Evolutionary conservation across 108 stramenopile genomes (phyloP), one percentile per base, ranked within the genome.

Genomic region (Cyclotella cryptica): DNA sequence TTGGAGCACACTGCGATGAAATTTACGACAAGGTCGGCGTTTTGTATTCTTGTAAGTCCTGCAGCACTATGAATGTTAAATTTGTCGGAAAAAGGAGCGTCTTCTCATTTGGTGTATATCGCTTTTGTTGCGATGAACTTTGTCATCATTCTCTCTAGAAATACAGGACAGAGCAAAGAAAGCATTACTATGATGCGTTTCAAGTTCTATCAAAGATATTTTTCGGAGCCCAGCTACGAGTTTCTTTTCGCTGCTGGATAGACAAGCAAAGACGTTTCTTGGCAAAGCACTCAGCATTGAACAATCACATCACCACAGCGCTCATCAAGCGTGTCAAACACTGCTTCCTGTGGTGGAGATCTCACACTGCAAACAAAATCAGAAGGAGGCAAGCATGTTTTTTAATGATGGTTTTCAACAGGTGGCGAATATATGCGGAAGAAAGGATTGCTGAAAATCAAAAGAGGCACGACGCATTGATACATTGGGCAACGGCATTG

Each of bases 361-460:
- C 22, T 12, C 28, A 41, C n/a, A 71, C 72, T n/a, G 4, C n/a
- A n/a, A 17, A 49, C 10, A 2, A 44, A 0, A 44, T 41, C 18
- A 44, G 26, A 13, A 58, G 60, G 13, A 72, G 80, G 21, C 51
- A 74, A 18, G 63, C 26, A 55, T 81, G 45, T 22, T 81, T 74
- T 39, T 40, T 81, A 12, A 74, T 74, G 67, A 74, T 81, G 80
- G 63, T 81, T 55, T 59, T 81, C 18, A 81, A 81, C 28, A 30
- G 80, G 15, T 81, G 80, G 80, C 45, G 60, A 46, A 4, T 65
- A 39, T 62, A 41, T 11, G 46, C 69, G 4, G 80, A 81, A 64
- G 73, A 81, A 12, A 53, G 62, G 13, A 55, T 69, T 9, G 69
- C 60, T 10, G 26, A 28, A 39, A 22, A 62, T n/a, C 67, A 57